phyloP scores from a whole-genome alignment of 1,284 basidiomycete genomes.

The Microbotryomycetes sp. region DNA sequence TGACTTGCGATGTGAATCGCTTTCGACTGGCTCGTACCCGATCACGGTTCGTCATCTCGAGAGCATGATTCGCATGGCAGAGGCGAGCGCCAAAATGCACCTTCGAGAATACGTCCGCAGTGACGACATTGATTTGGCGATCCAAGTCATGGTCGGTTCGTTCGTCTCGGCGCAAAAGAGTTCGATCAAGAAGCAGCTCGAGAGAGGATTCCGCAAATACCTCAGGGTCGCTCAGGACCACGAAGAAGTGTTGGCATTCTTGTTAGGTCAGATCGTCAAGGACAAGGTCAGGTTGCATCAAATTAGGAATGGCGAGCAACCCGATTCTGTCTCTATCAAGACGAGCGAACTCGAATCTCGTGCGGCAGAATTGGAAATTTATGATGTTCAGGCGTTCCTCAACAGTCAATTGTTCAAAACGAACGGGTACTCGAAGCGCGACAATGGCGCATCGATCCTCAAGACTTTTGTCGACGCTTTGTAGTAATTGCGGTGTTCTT shows the following conservation, averaged over 20 bases:
- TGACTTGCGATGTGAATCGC: slow-evolving; percentile 91
- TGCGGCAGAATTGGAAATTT: slow-evolving; percentile 85
- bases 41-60: slow-evolving; percentile 97
- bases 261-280: slow-evolving; percentile 90
- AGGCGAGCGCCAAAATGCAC: slow-evolving; percentile 98
- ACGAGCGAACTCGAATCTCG: slow-evolving; percentile 71
- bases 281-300: slow-evolving; percentile 81
- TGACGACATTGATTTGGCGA: slow-evolving; percentile 96
- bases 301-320: slow-evolving; percentile 61
- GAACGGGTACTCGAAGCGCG: slow-evolving; percentile 69
- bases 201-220: slow-evolving; percentile 78
- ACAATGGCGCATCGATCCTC: not conserved
- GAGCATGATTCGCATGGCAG: slow-evolving; percentile 98
- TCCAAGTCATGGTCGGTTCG: slow-evolving; percentile 86
- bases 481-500: no score
- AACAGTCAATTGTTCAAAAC: slow-evolving; percentile 73
- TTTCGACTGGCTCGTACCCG: slow-evolving; percentile 94
- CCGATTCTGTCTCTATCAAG: slow-evolving; percentile 61
- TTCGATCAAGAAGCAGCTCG: slow-evolving; percentile 94
- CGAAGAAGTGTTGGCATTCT: slow-evolving; percentile 89
- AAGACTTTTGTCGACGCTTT: slow-evolving; percentile 4
- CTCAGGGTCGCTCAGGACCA: slow-evolving; percentile 85
- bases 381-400: slow-evolving; percentile 78
- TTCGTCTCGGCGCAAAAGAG: slow-evolving; percentile 97
- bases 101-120: slow-evolving; percentile 89